Evolutionary conservation across 768 basidiomycete species (phyloP), one percentile per base, ranked within the genome.

Genomic region (Termitomyces sp.): DNA sequence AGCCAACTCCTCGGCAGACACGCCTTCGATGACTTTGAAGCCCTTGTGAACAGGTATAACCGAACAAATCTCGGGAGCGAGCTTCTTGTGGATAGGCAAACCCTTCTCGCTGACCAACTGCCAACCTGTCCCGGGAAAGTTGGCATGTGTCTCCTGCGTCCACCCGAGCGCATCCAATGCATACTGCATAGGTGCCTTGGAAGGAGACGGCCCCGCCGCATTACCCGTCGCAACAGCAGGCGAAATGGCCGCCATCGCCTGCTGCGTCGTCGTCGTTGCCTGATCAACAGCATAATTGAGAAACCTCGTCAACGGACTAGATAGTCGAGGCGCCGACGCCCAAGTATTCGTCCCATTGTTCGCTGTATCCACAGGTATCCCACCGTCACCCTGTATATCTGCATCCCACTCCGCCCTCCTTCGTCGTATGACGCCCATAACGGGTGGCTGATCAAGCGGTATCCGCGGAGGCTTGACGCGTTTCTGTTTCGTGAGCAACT

Each of bases 371-470:
- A 60, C 56, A 20, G 65, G 57, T 2, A 55, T 63, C 20, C 56
- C 66, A 0, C 60, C 57, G 3, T 64, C 54, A 15, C 63, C 58
- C n/a, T 69, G 74, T 3, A 69, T 66, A 52, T 83, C 83, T 2
- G 77, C 80, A 59, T 81, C 83, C 88, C 88, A 89, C 57, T 92
- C 90, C 20, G 82, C 86, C 50, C 78, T 80, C 39, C 88, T 78
- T 60, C 81, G 77, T 39, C 88, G 78, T 53, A 91, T 85, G 41
- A 79, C 84, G 29, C 85, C 76, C 51, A 90, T 72, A 3, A 94
- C 91, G 4, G 87, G 91, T 0, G 94, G 95, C 61, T 95, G 94
- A 68, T 99, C 97, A 18, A 99, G 78, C 3, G 97, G 95, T 49
- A 95, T 86, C 32, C 96, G 83, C 3, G 76, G 73, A 4, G 93